phyloP scores from a whole-genome alignment of 768 basidiomycete species.

The Paxillus rubicundulus region DNA sequence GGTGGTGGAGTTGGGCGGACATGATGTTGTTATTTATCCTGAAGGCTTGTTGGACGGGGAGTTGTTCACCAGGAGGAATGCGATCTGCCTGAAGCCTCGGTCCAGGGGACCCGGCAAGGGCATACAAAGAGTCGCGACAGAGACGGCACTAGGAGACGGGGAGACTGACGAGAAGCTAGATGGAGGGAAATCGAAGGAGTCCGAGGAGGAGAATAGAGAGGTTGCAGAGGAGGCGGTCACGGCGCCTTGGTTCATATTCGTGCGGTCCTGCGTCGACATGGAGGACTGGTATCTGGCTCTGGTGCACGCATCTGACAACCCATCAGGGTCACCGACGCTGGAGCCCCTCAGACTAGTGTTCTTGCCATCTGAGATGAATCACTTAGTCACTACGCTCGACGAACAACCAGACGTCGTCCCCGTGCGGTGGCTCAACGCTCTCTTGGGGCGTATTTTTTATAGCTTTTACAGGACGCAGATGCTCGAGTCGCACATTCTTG shows the following conservation, averaged over 20 bases:
- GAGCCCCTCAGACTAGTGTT: slow-evolving; percentile 65
- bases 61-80: slow-evolving; percentile 86
- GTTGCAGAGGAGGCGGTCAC: slow-evolving; percentile 50
- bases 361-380: slow-evolving; percentile 73
- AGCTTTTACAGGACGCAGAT: slow-evolving; percentile 82
- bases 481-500: slow-evolving; percentile 83
- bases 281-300: slow-evolving; percentile 95
- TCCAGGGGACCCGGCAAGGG: slow-evolving; percentile 28
- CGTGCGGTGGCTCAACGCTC: slow-evolving; percentile 95
- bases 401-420: slow-evolving; percentile 94
- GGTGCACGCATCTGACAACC: slow-evolving; percentile 67
- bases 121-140: slow-evolving; percentile 51
- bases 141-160: slow-evolving; percentile 41
- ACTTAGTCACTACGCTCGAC: slow-evolving; percentile 82
- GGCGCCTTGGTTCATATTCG: slow-evolving; percentile 92
- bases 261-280: slow-evolving; percentile 85
- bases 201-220: slow-evolving; percentile 33
- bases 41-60: slow-evolving; percentile 81
- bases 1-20: slow-evolving; percentile 80
- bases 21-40: slow-evolving; percentile 74
- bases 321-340: slow-evolving; percentile 60
- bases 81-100: slow-evolving; percentile 73
- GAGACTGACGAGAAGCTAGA: slow-evolving; percentile 36
- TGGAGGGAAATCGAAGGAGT: slow-evolving; percentile 40
- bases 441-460: slow-evolving; percentile 91